phyloP scores from a whole-genome alignment of 169 alveolate species.

The Theileria annulata region DNA sequence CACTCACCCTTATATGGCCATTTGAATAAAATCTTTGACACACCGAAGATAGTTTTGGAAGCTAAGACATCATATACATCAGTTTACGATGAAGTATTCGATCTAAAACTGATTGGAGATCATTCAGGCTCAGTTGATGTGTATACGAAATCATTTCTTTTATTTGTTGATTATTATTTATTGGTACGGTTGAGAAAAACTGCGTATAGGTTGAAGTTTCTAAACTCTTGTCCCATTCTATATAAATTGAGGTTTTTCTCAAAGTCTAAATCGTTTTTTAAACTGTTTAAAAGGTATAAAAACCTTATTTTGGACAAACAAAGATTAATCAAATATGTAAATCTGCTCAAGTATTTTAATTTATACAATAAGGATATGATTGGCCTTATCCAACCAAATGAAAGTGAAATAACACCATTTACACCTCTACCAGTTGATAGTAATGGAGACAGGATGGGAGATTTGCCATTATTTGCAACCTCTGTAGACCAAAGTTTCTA shows the following conservation, averaged over 20 bases:
- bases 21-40: not conserved
- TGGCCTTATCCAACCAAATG: too few species aligned
- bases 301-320: not conserved
- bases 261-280: not conserved
- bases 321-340: not conserved
- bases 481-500: not conserved
- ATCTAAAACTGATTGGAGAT: not conserved
- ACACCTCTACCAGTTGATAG: slow-evolving; percentile 7
- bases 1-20: not conserved
- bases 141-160: not conserved
- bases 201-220: not conserved
- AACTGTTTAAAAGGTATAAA: not conserved
- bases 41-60: not conserved
- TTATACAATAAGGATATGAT: too few species aligned
- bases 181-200: slow-evolving; percentile 5
- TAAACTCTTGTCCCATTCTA: not conserved
- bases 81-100: slow-evolving; percentile 25
- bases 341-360: slow-evolving; percentile 1
- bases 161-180: slow-evolving; percentile 5
- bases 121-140: not conserved
- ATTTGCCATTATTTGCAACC: not conserved
- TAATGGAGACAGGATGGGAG: not conserved
- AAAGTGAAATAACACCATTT: slow-evolving; percentile 4
- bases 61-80: slow-evolving; percentile 31
- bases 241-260: not conserved